Conservation (phyloP, 2,329 filamentous ascomycete genomes). For the Sclerotinia trifoliorum region DNA sequence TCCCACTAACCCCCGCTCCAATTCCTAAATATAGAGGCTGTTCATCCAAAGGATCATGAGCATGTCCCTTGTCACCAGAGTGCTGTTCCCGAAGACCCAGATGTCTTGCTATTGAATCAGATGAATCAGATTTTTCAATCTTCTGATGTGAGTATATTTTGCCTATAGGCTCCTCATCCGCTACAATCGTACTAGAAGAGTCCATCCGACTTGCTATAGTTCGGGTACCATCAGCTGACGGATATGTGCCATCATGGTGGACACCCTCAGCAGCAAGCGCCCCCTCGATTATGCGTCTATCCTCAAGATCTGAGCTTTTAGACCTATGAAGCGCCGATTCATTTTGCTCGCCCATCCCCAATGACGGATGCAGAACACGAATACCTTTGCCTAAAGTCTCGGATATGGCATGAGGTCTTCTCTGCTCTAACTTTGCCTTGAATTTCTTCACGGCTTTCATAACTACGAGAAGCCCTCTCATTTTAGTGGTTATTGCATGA, state of each 20-base stretch:
- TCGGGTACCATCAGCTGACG: slow-evolving; percentile 30
- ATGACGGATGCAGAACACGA: slow-evolving; percentile 53
- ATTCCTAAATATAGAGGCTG: slow-evolving; percentile 70
- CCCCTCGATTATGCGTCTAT: slow-evolving; percentile 50
- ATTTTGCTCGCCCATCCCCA: slow-evolving; percentile 45
- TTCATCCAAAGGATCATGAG: slow-evolving; percentile 62
- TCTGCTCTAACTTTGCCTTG: slow-evolving; percentile 67
- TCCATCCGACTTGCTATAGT: slow-evolving; percentile 20
- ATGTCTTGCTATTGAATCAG: slow-evolving; percentile 1
- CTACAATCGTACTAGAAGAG: slow-evolving; percentile 21
- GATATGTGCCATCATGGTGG: slow-evolving; percentile 45
- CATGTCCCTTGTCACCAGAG: slow-evolving; percentile 56
- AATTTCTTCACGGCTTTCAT: slow-evolving; percentile 91
- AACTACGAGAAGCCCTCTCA: slow-evolving; percentile 68
- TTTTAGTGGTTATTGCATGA: slow-evolving; percentile 84
- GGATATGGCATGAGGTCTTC: slow-evolving; percentile 52
- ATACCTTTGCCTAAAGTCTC: slow-evolving; percentile 59
- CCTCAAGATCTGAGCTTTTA: slow-evolving; percentile 51
- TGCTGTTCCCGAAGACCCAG: slow-evolving; percentile 29
- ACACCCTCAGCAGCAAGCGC: slow-evolving; percentile 54
- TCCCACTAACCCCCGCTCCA: slow-evolving; percentile 60
- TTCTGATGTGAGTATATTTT: background rate
- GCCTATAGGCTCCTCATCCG: slow-evolving; percentile 6
- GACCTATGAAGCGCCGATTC: slow-evolving; percentile 42
- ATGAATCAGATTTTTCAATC: slow-evolving; percentile 27